These are phyloP conservation scores for Ceratocystis variospora DNA, from an alignment of 2,329 filamentous ascomycete genomes.

Conservation along the genomic window DNA sequence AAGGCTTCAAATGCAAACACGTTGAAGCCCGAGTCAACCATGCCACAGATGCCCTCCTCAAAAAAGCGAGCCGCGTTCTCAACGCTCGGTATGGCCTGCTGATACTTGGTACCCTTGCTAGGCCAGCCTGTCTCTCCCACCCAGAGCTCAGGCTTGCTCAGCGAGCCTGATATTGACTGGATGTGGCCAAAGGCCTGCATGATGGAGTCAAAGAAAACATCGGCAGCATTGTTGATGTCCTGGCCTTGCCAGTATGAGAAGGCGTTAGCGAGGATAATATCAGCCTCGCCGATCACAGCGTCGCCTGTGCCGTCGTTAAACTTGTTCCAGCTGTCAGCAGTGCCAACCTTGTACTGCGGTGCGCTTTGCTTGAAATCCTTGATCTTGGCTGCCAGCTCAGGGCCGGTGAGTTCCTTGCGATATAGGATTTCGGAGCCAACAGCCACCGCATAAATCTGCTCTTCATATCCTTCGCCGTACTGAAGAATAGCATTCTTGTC, in stretches of 20 bases:
- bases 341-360: slow-evolving; percentile 45
- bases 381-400: slow-evolving; percentile 47
- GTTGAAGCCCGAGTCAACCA: slow-evolving; percentile 51
- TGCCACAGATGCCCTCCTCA: slow-evolving; percentile 47
- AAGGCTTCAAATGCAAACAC: slow-evolving; percentile 64
- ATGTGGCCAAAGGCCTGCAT: slow-evolving; percentile 49
- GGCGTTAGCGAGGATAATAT: slow-evolving; percentile 52
- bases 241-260: slow-evolving; percentile 62
- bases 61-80: slow-evolving; percentile 47
- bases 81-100: slow-evolving; percentile 44
- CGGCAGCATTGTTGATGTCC: slow-evolving; percentile 38
- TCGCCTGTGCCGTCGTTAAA: slow-evolving; percentile 54
- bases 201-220: slow-evolving; percentile 54
- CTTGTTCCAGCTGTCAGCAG: slow-evolving; percentile 62
- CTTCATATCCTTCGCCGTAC: slow-evolving; percentile 36
- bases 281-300: slow-evolving; percentile 43
- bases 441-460: slow-evolving; percentile 53
- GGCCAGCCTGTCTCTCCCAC: slow-evolving; percentile 58
- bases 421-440: slow-evolving; percentile 60
- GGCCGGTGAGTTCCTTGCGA: slow-evolving; percentile 50
- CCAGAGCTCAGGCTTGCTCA: slow-evolving; percentile 45
- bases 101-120: slow-evolving; percentile 49
- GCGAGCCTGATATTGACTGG: slow-evolving; percentile 39
- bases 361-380: slow-evolving; percentile 43
- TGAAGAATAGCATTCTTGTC: slow-evolving; percentile 41